Base-by-base conservation (phyloP, 441 rosid species). In the Eutrema salsugineum region DNA sequence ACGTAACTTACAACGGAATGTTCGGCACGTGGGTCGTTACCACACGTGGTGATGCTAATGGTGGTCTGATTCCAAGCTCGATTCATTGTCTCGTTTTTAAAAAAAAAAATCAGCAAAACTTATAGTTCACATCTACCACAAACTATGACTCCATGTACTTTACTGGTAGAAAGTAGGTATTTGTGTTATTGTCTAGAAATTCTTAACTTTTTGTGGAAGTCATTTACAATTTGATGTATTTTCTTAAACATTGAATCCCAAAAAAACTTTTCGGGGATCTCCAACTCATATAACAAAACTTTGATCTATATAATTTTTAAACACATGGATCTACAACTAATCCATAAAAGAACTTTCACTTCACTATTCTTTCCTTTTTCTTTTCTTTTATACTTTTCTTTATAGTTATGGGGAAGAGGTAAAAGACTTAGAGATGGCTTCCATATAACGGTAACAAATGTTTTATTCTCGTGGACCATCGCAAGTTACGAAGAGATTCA, bases 1-100 rank as follows among this genome's bases (percentile, higher is more conserved):
- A 65, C 48, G 63, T 66, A 59, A 33, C 49, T 15, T 44, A 35
- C 43, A 68, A 61, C 78, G 65, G 74, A 75, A 75, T 75, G 75
- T 68, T 63, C 60, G 79, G 54, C 70, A 68, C 66, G 70, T 46
- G 42, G 70, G 20, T 75, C 51, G 64, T 61, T 36, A 69, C 17
- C 65, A 62, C 79, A 68, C 74, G 79, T 75, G 69, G 69, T 24
- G 27, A 2, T 24, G 4, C 4, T 24, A 4, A 4, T 22, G 73
- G 17, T 27, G 42, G 36, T 61, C 55, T 60, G 12, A 8, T 60
- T 33, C 61, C 66, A 17, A 28, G 43, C 44, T 38, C 5, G 24
- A 50, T 43, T 14, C 3, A 4, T 42, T 49, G 24, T 46, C 28
- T 27, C 42, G 11, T 42, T 35, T 1, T 51, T 2, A 27, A 59